These are phyloP conservation scores for Sporisorium exsertum DNA, from an alignment of 1,284 basidiomycete species.

Conservation along the genomic window DNA sequence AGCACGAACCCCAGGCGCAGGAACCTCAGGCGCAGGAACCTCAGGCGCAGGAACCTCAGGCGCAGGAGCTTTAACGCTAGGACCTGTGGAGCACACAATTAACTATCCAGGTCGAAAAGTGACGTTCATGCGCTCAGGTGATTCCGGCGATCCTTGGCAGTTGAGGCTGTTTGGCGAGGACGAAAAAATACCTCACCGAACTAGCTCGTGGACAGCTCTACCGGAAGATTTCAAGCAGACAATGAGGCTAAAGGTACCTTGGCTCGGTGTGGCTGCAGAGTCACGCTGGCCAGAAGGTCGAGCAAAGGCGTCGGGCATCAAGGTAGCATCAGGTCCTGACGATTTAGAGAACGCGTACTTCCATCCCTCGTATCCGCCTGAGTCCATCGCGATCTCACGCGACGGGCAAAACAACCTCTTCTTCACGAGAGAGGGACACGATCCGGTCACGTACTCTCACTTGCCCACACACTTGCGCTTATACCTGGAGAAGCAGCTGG, in stretches of 20 bases:
- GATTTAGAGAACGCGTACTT: neutral
- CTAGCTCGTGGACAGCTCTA: neutral
- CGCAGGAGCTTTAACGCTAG: no score
- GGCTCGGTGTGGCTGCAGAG: no score
- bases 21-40: no score
- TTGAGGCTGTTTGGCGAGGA: neutral
- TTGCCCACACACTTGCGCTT: neutral
- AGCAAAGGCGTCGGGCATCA: no score
- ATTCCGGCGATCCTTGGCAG: neutral
- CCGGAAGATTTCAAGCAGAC: neutral
- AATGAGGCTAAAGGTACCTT: neutral
- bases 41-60: no score
- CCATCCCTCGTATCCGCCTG: neutral
- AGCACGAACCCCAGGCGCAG: no score
- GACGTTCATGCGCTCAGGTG: neutral
- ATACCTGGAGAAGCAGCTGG: neutral
- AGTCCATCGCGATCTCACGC: neutral
- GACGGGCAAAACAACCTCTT: neutral
- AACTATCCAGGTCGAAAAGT: neutral
- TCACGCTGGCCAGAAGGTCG: neutral
- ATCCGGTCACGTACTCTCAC: neutral
- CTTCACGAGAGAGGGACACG: neutral
- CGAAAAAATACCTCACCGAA: neutral
- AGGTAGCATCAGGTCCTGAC: neutral
- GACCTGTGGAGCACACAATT: neutral